phyloP scores from a whole-genome alignment of 1,139 yeast species.

The Candida freyschussii region DNA sequence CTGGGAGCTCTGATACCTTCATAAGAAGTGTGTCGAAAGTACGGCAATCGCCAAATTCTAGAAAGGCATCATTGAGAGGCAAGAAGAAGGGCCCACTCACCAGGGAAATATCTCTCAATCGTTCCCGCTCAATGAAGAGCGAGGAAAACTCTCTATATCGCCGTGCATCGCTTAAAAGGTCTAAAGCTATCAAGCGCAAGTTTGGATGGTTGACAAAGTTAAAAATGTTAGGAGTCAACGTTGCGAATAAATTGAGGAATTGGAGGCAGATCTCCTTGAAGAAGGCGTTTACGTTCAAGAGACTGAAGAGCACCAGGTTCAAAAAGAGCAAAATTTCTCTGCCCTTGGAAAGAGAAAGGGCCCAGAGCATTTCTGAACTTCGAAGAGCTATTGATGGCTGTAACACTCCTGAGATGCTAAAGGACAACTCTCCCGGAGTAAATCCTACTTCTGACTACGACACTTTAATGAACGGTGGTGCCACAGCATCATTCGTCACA shows the following conservation, averaged over 20 bases:
- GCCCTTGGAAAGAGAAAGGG: constrained; percentile 22
- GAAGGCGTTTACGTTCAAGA: constrained; percentile 15
- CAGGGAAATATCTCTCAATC: background rate
- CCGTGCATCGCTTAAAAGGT: constrained; percentile 21
- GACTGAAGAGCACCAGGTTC: constrained; percentile 5
- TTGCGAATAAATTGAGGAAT: constrained; percentile 11
- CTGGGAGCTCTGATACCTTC: too few species aligned
- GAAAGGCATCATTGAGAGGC: too few species aligned
- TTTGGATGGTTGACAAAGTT: constrained; percentile 24
- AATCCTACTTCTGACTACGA: too few species aligned
- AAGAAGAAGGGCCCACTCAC: constrained; percentile 4
- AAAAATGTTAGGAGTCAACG: constrained; percentile 11
- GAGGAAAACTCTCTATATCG: constrained; percentile 16
- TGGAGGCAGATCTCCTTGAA: constrained; percentile 22
- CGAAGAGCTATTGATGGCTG: constrained; percentile 24
- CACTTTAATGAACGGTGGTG: too few species aligned
- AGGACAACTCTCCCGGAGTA: too few species aligned
- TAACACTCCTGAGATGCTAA: too few species aligned
- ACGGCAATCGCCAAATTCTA: too few species aligned
- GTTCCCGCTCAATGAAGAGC: constrained; percentile 2
- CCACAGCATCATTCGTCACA: too few species aligned
- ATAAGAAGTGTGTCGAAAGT: too few species aligned
- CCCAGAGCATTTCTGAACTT: constrained; percentile 23
- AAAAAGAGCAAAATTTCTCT: constrained; percentile 18
- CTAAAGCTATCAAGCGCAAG: constrained; percentile 23